Percentiles rank a stretch among this genome's conserved stretches.
phyloP scores from a whole-genome alignment of 1,284 basidiomycete genomes.

The Cryptococcus sp. region DNA sequence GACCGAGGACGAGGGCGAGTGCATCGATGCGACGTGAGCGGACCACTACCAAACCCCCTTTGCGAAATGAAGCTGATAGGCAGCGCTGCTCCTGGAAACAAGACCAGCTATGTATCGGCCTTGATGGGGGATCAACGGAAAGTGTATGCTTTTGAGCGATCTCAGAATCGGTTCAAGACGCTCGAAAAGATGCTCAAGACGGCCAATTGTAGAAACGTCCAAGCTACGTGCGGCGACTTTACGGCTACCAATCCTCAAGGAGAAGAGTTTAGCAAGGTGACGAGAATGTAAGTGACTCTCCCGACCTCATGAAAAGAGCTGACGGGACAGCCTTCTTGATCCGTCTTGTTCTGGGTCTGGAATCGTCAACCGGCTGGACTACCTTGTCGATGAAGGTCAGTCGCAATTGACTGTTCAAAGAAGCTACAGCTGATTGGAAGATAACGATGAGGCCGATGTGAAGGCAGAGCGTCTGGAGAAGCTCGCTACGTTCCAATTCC shows the following conservation, averaged over 20 bases:
- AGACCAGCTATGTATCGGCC: slow-evolving; percentile 88
- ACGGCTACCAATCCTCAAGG: slow-evolving; percentile 63
- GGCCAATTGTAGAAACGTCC: slow-evolving; percentile 72
- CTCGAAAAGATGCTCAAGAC: slow-evolving; percentile 73
- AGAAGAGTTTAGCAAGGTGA: slow-evolving; percentile 58
- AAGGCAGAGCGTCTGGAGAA: slow-evolving; percentile 68
- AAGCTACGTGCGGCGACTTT: slow-evolving; percentile 69
- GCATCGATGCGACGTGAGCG: slow-evolving; percentile 77
- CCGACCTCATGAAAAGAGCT: not conserved
- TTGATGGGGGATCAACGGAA: slow-evolving; percentile 75
- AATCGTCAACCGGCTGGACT: slow-evolving; percentile 81
- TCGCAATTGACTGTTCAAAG: not conserved
- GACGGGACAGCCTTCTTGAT: slow-evolving; percentile 65
- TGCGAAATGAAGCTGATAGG: not conserved
- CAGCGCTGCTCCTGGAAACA: slow-evolving; percentile 91
- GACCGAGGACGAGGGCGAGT: slow-evolving; percentile 47
- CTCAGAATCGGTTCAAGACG: slow-evolving; percentile 69
- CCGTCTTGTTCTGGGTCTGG: slow-evolving; percentile 91
- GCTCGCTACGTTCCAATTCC: slow-evolving; percentile 79
- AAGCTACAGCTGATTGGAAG: not conserved
- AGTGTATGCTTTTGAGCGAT: slow-evolving; percentile 82
- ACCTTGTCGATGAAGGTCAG: slow-evolving; percentile 60
- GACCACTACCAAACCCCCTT: too few relatives aligned
- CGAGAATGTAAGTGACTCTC: slow-evolving; percentile 68
- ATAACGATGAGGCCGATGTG: slow-evolving; percentile 48